A percentile compares a stretch with the other conserved stretches of the same genome.
phyloP scores from a whole-genome alignment of 208 protist genomes.

The Leishmania martiniquensis region DNA sequence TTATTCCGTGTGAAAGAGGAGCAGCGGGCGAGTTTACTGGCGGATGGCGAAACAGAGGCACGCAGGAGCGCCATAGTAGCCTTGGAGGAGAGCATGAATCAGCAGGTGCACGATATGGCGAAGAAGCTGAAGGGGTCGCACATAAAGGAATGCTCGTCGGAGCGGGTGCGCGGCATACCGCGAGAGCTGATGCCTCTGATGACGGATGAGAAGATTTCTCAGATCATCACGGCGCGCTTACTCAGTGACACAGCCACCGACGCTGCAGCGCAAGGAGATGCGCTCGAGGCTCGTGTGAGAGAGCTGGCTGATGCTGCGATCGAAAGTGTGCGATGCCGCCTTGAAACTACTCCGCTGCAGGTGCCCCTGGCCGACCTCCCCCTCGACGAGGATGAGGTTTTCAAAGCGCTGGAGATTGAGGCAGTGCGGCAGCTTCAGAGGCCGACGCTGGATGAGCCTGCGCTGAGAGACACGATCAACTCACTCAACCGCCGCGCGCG shows the following conservation, averaged over 20 bases:
- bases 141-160: conserved; percentile 33
- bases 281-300: conserved; percentile 43
- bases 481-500: conserved; percentile 48
- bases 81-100: conserved; percentile 60
- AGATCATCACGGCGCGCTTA: conserved; percentile 22
- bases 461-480: conserved; percentile 28
- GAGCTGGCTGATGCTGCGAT: conserved; percentile 36
- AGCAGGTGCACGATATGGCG: conserved; percentile 41
- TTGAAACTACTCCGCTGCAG: conserved; percentile 41
- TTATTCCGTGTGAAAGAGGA: conserved; percentile 46
- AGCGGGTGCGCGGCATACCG: conserved; percentile 48
- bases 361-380: conserved; percentile 43
- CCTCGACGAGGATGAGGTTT: conserved; percentile 47
- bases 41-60: conserved; percentile 28
- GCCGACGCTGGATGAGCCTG: conserved; percentile 32
- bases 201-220: conserved; percentile 36
- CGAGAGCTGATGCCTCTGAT: conserved; percentile 50
- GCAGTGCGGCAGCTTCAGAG: conserved; percentile 32
- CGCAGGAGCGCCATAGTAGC: conserved; percentile 29
- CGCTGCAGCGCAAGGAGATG: conserved; percentile 19
- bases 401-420: conserved; percentile 48
- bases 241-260: conserved; percentile 10
- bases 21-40: conserved; percentile 39
- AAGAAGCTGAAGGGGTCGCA: conserved; percentile 40
- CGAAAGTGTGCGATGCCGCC: conserved; percentile 37